Base-by-base conservation (phyloP, 306 rosid species). In the Leucaena leucocephala region DNA sequence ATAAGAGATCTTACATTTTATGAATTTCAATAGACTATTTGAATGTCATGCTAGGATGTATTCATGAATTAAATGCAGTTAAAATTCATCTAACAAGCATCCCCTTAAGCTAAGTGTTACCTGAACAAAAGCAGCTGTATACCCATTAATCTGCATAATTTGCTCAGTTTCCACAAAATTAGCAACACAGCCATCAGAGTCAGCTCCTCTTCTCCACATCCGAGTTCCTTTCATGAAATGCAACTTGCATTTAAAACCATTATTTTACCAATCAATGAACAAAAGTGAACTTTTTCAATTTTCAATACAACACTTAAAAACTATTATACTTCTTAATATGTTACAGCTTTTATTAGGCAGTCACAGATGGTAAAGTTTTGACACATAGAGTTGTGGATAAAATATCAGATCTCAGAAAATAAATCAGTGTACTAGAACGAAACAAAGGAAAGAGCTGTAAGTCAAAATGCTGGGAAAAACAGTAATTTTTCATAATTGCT, bases 181-280 rank as follows among this genome's bases (percentile, higher is more conserved):
- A 27, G 98, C 98, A 1, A 84, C 99, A 82, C 93, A 93, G 22
- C 99, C 99, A 86, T 93, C 99, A 12, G 96, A 68, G 84, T 95
- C 98, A 79, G 97, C 99, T 78, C 99, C 98, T 81, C 99, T 91
- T 91, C 98, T 93, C 99, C 98, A 95, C 97, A 93, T 84, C 63
- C 98, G 98, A 81, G 98, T 95, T 83, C 99, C 97, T 95, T 88
- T 64, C 69, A 75, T 62, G 34, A 78, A 84, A 88, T 61, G 74
- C 2, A 82, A 83, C 72, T 78, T 22, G 81, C 38, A 79, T 64
- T 61, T 19, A 58, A 40, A 45, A 52, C 54, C 61, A 83, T 61
- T 78, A 74, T 78, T 40, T 65, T 66, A 49, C 75, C 74, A 78
- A 48, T 39, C 64, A 78, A 74, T 68, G 52, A 14, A 62, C 55